These are phyloP conservation scores for Citrus cavaleriei DNA, from an alignment of 345 rosid genomes.

Conservation along the genomic window DNA sequence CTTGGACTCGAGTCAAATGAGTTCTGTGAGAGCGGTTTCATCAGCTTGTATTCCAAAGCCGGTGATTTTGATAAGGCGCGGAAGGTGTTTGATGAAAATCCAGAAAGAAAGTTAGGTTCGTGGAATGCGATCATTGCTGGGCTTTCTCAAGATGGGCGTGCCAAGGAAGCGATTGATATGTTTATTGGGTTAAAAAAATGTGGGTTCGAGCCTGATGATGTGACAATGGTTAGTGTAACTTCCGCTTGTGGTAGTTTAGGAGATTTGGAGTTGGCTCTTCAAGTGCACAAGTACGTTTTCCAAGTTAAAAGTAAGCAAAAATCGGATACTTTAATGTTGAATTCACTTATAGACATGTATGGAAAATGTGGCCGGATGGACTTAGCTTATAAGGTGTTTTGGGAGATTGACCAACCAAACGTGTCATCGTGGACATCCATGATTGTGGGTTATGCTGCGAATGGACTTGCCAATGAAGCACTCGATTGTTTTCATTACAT, in stretches of 20 bases:
- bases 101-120: constrained; percentile 66
- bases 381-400: constrained; percentile 54
- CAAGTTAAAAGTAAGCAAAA: constrained; percentile 42
- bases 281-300: constrained; percentile 68
- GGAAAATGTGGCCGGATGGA: constrained; percentile 92
- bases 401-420: constrained; percentile 40
- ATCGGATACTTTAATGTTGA: constrained; percentile 57
- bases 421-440: constrained; percentile 87
- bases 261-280: constrained; percentile 57
- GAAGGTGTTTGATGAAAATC: constrained; percentile 71
- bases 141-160: constrained; percentile 55
- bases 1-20: constrained; percentile 51
- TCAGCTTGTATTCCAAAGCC: constrained; percentile 42
- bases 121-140: constrained; percentile 83
- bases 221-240: constrained; percentile 69
- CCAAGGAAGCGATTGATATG: constrained; percentile 49
- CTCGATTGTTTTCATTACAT: constrained; percentile 50
- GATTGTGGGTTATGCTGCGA: constrained; percentile 65
- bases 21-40: constrained; percentile 80
- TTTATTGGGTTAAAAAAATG: constrained; percentile 49
- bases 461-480: constrained; percentile 58
- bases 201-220: constrained; percentile 74
- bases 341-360: constrained; percentile 71
- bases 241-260: constrained; percentile 82
- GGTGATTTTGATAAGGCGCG: constrained; percentile 51